These are phyloP conservation scores for Termitomyces sp. DNA, from an alignment of 768 basidiomycete genomes.

Conservation along the genomic window DNA sequence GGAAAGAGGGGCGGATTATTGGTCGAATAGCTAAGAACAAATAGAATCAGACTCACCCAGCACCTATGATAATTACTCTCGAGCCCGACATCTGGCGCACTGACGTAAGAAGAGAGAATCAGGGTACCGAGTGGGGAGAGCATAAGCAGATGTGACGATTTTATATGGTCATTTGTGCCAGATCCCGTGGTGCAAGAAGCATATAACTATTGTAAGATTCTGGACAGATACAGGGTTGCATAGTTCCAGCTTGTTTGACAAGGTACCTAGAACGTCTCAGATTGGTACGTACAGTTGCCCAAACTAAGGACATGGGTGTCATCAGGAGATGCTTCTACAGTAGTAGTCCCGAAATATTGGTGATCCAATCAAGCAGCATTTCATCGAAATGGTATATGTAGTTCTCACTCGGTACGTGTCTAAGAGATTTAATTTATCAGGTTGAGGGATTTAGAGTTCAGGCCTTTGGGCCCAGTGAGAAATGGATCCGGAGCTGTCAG, in stretches of 20 bases:
- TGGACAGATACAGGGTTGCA: not conserved
- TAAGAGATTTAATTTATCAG: too few species aligned
- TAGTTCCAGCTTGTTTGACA: not conserved
- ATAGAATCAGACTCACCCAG: slow-evolving; percentile 19
- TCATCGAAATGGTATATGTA: too few species aligned
- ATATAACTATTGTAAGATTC: not conserved
- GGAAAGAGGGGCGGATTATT: not conserved
- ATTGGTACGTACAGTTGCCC: too few species aligned
- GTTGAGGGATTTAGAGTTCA: too few species aligned
- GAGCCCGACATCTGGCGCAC: slow-evolving; percentile 4
- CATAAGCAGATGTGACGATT: not conserved
- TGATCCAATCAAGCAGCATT: too few species aligned
- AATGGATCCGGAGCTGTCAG: too few species aligned
- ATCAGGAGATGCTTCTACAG: too few species aligned
- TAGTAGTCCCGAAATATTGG: too few species aligned
- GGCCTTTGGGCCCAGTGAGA: too few species aligned
- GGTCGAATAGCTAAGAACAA: not conserved
- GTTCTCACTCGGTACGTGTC: too few species aligned
- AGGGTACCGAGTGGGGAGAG: not conserved
- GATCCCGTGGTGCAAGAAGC: not conserved
- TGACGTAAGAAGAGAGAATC: not conserved
- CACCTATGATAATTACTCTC: slow-evolving; percentile 26
- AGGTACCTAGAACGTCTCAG: not conserved
- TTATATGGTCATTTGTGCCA: not conserved
- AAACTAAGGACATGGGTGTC: too few species aligned